Evolutionary conservation across 75 land plant genomes (phyloP).

Genomic region (Larix kaempferi): DNA sequence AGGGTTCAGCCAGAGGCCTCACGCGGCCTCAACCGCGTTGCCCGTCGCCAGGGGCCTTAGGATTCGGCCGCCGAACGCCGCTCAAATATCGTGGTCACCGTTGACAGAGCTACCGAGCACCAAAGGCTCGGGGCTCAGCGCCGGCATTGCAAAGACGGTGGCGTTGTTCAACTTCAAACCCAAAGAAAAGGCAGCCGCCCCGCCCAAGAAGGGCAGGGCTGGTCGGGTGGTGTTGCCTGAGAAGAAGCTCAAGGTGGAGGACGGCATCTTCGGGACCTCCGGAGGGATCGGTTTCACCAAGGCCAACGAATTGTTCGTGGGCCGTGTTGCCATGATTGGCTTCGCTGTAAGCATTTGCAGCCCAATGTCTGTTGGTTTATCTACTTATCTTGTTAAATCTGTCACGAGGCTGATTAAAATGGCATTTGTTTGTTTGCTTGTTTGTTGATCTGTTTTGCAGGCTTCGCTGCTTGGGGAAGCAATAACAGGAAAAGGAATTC

Average conservation of each 20-base stretch:
- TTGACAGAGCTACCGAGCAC: too few species aligned
- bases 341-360: slow-evolving; percentile 63
- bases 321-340: slow-evolving; percentile 93
- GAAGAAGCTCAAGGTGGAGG: slow-evolving; percentile 56
- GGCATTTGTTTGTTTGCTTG: not conserved
- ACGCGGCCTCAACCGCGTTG: not conserved
- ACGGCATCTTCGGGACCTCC: slow-evolving; percentile 90
- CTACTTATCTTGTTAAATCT: not conserved
- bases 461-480: slow-evolving; percentile 80
- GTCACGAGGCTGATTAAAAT: too few species aligned
- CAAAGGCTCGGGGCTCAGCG: too few species aligned
- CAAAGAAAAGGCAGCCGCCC: slow-evolving; percentile 1
- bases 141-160: not conserved
- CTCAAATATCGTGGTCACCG: too few species aligned
- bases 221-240: not conserved
- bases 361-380: not conserved
- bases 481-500: slow-evolving; percentile 88
- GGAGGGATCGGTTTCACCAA: slow-evolving; percentile 97
- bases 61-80: not conserved
- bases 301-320: slow-evolving; percentile 86
- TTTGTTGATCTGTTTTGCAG: slow-evolving; percentile 9
- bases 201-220: not conserved
- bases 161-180: slow-evolving; percentile 3
- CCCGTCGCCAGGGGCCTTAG: not conserved
- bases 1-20: not conserved